A percentile compares a stretch with the other conserved stretches of the same genome.
These are phyloP conservation scores for Coemansia biformis DNA, from an alignment of 192 early-diverging fungal genomes.

Conservation along the genomic window DNA sequence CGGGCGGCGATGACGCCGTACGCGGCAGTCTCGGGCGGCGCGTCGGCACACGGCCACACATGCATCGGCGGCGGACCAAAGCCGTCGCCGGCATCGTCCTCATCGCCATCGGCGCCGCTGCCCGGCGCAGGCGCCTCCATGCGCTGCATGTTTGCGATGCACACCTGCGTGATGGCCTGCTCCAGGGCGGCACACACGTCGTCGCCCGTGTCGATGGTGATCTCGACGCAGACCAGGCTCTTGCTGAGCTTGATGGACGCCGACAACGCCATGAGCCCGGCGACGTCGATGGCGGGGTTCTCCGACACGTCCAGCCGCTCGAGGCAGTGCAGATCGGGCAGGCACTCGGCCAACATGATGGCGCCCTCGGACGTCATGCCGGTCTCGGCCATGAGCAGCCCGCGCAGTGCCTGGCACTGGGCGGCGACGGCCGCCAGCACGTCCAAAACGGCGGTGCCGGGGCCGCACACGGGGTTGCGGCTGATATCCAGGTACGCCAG, in stretches of 20 bases:
- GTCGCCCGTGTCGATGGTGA: conserved; percentile 54
- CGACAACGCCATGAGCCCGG: conserved; percentile 76
- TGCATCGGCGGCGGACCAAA: conserved; percentile 22
- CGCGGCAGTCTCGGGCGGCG: conserved; percentile 23
- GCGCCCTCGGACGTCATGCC: conserved; percentile 67
- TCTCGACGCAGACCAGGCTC: conserved; percentile 66
- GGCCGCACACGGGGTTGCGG: conserved; percentile 52
- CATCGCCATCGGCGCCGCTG: background rate
- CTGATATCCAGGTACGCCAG: conserved; percentile 55
- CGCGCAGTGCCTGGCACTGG: conserved; percentile 58
- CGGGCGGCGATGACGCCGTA: conserved; percentile 25
- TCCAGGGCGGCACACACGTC: conserved; percentile 49
- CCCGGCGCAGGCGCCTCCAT: conserved; percentile 15
- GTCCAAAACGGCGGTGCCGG: conserved; percentile 25
- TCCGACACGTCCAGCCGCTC: conserved; percentile 68
- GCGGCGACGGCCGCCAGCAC: conserved; percentile 48
- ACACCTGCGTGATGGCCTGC: conserved; percentile 48
- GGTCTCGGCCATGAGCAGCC: conserved; percentile 59
- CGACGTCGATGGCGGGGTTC: conserved; percentile 71
- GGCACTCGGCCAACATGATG: conserved; percentile 73
- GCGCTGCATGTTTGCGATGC: conserved; percentile 52
- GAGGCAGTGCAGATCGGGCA: conserved; percentile 68
- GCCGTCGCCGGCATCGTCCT: conserved; percentile 13
- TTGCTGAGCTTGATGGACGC: conserved; percentile 75
- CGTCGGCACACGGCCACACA: conserved; percentile 24